Conservation (phyloP, 768 basidiomycete genomes). For the Pleurotus eryngii region DNA sequence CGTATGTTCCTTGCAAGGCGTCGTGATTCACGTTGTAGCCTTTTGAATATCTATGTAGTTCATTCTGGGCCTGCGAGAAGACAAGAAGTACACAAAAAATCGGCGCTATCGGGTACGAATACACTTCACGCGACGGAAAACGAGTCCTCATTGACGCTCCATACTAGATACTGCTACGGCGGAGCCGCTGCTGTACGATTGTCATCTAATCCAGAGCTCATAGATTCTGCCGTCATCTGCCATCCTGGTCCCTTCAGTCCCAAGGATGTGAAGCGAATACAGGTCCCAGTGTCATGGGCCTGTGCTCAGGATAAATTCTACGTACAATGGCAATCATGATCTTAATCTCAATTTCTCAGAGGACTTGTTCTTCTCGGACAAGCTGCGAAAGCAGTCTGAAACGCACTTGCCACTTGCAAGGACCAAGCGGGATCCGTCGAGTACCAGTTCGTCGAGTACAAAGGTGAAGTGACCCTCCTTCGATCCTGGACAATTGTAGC, state of each 20-base stretch:
- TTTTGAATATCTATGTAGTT: conserved; percentile 14
- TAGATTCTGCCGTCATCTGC: conserved; percentile 37
- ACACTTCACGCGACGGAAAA: background rate
- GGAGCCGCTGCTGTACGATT: conserved; percentile 35
- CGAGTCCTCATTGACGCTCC: background rate
- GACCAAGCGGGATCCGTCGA: conserved; percentile 34
- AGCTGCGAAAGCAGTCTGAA: conserved; percentile 30
- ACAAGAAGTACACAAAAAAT: conserved; percentile 38
- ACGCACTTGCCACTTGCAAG: conserved; percentile 33
- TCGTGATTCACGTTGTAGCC: background rate
- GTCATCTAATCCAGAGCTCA: conserved; percentile 26
- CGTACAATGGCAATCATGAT: background rate
- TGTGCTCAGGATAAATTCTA: conserved; percentile 14
- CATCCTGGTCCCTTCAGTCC: conserved; percentile 36
- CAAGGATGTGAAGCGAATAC: conserved; percentile 32
- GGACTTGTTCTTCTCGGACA: conserved; percentile 32
- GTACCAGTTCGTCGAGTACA: conserved; percentile 43
- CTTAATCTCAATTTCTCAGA: conserved; percentile 19
- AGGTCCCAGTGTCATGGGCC: conserved; percentile 18
- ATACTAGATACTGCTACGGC: conserved; percentile 40
- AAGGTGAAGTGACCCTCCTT: conserved; percentile 25
- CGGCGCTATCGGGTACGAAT: conserved; percentile 35
- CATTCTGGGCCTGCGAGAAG: conserved; percentile 27
- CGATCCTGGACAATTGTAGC: background rate
- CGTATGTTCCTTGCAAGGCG: conserved; percentile 13